Evolutionary conservation across 2,329 filamentous ascomycete species (phyloP), one percentile per base, ranked within the genome.

Genomic region (Aspergillus intermedius): DNA sequence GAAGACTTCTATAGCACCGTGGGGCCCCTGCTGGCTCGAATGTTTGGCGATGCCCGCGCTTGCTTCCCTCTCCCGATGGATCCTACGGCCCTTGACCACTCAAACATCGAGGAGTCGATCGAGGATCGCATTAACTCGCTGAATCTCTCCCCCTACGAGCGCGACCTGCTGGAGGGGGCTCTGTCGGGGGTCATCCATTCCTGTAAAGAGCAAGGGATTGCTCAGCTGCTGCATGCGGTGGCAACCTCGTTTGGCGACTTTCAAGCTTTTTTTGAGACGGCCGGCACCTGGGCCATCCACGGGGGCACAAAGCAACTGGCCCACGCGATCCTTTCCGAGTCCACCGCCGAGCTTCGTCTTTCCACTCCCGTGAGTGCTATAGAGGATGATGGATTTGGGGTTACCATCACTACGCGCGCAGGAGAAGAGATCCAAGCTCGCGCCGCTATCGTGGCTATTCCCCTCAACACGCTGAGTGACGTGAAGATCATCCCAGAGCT

Each of bases 121-220:
- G 47, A 48, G 40, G 46, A 53, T 37, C 48, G 52, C 3, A 49
- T 54, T 34, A 13, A 19, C 35, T 46, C 48, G 12, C 21, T 49
- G 28, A 42, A 35, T 3, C 37, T 49, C 13, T 49, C 52, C 10
- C 9, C 45, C n/a, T 50, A 54, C 25, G 35, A 53, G 8, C 40
- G 44, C 15, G 52, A 54, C 41, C 25, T 54, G 22, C 6, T 54
- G n/a, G 50, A 54, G 19, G 52, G 50, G 9, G 48, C 40, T 6
- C 39, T 54, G 34, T 35, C 48, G 9, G 52, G 52, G 4, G 13
- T 54, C 6, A 42, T 53, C n/a, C 48, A 53, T 30, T 49, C 48
- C 6, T 41, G 19, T 28, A 47, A 48, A 41, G 30, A 47, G 35
- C 52, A 54, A 32, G 52, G 52, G 8, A 45, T 53, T 23, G 45